Conservation (phyloP, 805 yeast genomes). For the Candida broadrunensis region DNA sequence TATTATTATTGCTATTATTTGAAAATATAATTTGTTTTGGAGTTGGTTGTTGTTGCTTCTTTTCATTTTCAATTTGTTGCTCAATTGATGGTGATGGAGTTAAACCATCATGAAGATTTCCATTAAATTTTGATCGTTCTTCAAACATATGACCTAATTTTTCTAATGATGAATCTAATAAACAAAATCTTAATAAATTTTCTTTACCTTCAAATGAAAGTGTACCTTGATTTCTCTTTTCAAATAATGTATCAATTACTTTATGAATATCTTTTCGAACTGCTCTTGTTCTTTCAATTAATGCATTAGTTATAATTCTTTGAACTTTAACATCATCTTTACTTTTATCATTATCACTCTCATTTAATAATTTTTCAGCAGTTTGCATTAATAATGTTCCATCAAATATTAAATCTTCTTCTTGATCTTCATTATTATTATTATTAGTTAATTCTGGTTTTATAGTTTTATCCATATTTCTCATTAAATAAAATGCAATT, state of each 20-base stretch:
- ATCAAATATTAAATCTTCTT: constrained; percentile 66
- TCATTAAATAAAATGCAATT: constrained; percentile 55
- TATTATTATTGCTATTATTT: background rate
- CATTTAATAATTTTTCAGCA: constrained; percentile 60
- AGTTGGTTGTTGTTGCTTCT: background rate
- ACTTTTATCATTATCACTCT: constrained; percentile 35
- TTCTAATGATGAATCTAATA: constrained; percentile 53
- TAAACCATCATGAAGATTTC: constrained; percentile 6
- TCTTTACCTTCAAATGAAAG: constrained; percentile 56
- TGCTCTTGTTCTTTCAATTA: constrained; percentile 49
- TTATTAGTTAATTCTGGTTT: constrained; percentile 16
- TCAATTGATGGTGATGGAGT: constrained; percentile 16
- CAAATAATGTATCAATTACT: constrained; percentile 49
- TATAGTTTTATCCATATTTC: constrained; percentile 49
- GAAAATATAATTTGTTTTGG: background rate
- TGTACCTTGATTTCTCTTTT: constrained; percentile 42
- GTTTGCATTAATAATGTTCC: constrained; percentile 73
- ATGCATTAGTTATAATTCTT: constrained; percentile 46
- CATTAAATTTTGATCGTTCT: constrained; percentile 26
- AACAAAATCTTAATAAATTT: constrained; percentile 49
- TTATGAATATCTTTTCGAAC: constrained; percentile 50
- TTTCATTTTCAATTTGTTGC: background rate
- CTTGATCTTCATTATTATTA: constrained; percentile 12
- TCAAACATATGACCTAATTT: constrained; percentile 51
- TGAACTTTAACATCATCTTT: constrained; percentile 38